Evolutionary conservation across 768 basidiomycete genomes (phyloP).

Genomic region (Asterophora lycoperdoides): DNA sequence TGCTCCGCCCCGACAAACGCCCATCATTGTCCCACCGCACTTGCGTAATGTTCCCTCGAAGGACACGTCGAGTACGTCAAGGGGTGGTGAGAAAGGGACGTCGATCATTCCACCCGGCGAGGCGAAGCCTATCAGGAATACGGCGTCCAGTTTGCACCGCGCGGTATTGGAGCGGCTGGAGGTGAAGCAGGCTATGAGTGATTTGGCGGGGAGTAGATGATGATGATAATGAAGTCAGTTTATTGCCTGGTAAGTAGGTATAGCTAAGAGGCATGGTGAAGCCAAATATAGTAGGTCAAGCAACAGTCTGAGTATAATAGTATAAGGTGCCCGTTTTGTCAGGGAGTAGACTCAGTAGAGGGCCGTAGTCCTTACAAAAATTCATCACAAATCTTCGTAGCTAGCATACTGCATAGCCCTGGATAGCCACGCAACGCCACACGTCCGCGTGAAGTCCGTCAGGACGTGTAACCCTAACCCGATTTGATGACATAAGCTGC

Average conservation of each 20-base stretch:
- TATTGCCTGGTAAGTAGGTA: too few species aligned
- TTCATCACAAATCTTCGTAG: too few species aligned
- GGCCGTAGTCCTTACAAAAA: too few species aligned
- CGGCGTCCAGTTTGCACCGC: conserved; percentile 60
- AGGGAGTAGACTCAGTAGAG: too few species aligned
- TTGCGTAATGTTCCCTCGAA: conserved; percentile 23
- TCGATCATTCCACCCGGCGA: conserved; percentile 8
- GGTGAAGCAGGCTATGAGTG: conserved; percentile 66
- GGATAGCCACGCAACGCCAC: too few species aligned
- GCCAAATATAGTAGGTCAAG: too few species aligned
- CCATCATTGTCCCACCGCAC: conserved; percentile 73
- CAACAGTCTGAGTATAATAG: too few species aligned
- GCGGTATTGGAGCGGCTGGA: conserved; percentile 74
- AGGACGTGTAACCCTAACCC: conserved; percentile 12
- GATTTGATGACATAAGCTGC: conserved; percentile 31
- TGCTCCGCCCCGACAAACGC: conserved; percentile 72
- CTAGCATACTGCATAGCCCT: too few species aligned
- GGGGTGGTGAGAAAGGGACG: background rate
- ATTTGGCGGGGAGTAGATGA: conserved; percentile 26
- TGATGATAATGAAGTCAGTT: too few species aligned
- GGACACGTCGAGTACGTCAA: background rate
- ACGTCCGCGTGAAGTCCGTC: too few species aligned
- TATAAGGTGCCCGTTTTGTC: too few species aligned
- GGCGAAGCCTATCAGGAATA: conserved; percentile 33
- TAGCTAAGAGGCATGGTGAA: too few species aligned